These are phyloP conservation scores for Russula ochroleuca DNA, from an alignment of 768 basidiomycete species.

Conservation along the genomic window DNA sequence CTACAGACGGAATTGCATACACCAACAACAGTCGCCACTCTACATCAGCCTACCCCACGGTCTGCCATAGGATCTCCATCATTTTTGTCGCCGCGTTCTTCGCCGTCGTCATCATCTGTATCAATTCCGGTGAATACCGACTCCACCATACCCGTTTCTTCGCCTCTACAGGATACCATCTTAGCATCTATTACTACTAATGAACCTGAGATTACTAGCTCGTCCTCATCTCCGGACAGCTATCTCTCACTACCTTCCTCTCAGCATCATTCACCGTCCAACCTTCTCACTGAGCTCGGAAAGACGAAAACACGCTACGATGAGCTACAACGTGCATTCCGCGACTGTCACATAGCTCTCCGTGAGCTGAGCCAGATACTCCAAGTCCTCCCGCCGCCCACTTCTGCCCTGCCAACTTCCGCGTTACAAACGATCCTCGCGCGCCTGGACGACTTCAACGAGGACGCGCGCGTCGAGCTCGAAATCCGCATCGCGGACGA, in stretches of 20 bases:
- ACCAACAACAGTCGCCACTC: neutral
- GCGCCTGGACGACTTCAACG: conserved; percentile 67
- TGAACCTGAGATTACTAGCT: conserved; percentile 14
- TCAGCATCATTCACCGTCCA: conserved; percentile 22
- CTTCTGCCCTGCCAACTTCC: conserved; percentile 23
- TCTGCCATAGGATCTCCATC: conserved; percentile 12
- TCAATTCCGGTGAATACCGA: neutral
- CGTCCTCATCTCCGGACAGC: neutral
- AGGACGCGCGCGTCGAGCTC: conserved; percentile 77
- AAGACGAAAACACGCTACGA: conserved; percentile 54
- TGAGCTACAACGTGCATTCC: conserved; percentile 55
- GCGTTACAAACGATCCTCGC: conserved; percentile 51
- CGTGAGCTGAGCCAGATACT: conserved; percentile 49
- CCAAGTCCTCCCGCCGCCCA: conserved; percentile 24
- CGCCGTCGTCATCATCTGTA: conserved; percentile 1
- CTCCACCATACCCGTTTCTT: neutral
- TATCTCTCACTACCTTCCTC: neutral
- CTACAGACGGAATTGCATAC: neutral
- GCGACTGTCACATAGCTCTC: conserved; percentile 65
- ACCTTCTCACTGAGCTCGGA: conserved; percentile 46
- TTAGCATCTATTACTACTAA: conserved; percentile 11
- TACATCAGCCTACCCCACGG: conserved; percentile 15
- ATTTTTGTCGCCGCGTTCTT: conserved; percentile 11
- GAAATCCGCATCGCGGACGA: conserved; percentile 78
- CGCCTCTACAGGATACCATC: conserved; percentile 4